Evolutionary conservation across 2,329 filamentous ascomycete species (phyloP), one percentile per base, ranked within the genome.

Genomic region (Talaromyces sp.): DNA sequence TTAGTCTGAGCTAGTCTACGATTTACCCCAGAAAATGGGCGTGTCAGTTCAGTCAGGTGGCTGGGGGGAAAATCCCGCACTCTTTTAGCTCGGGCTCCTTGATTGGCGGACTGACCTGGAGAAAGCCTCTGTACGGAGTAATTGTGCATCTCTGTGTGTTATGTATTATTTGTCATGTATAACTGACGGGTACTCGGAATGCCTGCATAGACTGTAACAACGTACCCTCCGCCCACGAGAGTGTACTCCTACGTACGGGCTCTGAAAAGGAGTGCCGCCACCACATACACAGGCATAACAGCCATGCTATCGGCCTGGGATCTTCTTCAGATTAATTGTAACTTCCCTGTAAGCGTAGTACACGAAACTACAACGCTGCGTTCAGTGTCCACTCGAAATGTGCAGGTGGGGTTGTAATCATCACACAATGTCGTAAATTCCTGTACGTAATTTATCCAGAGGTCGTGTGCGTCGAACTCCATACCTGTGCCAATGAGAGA

Each of bases 331-430:
- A 56, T 37, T 39, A 9, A 47, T 45, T n/a, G 49, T 52, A n/a
- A 33, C 49, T 50, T 6, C 47, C 24, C 24, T 52, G 27, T 52
- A 24, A 14, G 47, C n/a, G 56, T 57, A 16, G 54, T 41, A 58
- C 39, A 33, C 24, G 41, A 35, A 27, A 60, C 19, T 60, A 43
- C 57, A 33, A 33, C n/a, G 41, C 24, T 10, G 24, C 19, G 57
- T 31, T 4, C 22, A 27, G 37, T 39, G 37, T 58, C 35, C 56
- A 43, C 49, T 33, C 24, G 56, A 47, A 14, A 47, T 27, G 11
- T 60, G 57, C 57, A 60, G 41, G 57, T 60, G 57, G 57, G 57
- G 57, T 60, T 47, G 57, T 60, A 60, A 35, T 35, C 50, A 54
- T 56, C 16, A 56, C 52, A 31, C 27, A 6, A 6, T 7, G 27